These are phyloP conservation scores for Termitomyces sp. DNA, from an alignment of 768 basidiomycete genomes.

Conservation along the genomic window DNA sequence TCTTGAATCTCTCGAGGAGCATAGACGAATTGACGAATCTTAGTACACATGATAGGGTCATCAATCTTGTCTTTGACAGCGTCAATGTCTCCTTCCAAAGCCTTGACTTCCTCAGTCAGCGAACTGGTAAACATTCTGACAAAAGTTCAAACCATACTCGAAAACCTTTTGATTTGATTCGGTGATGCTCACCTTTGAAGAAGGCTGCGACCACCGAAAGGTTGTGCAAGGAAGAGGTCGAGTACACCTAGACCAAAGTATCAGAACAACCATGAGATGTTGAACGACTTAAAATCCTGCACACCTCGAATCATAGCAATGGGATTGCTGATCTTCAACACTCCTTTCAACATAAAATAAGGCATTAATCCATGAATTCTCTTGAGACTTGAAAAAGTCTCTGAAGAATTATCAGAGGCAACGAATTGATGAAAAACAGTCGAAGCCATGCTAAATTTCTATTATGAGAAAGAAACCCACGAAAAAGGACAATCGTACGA, in stretches of 20 bases:
- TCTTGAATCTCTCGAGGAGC: constrained; percentile 87
- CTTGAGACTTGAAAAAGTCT: constrained; percentile 83
- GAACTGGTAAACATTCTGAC: constrained; percentile 93
- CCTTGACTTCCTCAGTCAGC: constrained; percentile 82
- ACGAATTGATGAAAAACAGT: constrained; percentile 95
- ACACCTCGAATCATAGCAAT: constrained; percentile 90
- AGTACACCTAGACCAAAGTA: constrained; percentile 45
- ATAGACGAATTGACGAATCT: constrained; percentile 80
- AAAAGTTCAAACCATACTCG: background rate
- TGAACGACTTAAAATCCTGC: background rate
- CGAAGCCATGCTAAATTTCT: constrained; percentile 69
- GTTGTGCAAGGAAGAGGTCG: constrained; percentile 94
- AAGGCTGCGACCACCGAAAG: constrained; percentile 90
- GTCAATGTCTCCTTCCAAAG: constrained; percentile 81
- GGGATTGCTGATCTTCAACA: constrained; percentile 90
- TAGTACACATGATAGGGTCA: constrained; percentile 82
- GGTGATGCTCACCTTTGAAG: constrained; percentile 63
- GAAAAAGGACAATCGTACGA: constrained; percentile 55
- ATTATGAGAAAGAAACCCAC: background rate
- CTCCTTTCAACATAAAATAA: constrained; percentile 92
- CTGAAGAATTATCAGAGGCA: constrained; percentile 88
- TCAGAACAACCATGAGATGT: background rate
- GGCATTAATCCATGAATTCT: constrained; percentile 96
- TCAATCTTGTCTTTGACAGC: constrained; percentile 86
- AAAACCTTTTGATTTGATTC: background rate